Evolutionary conservation across 371 early-diverging fungal genomes (phyloP), one percentile per base, ranked within the genome.

Genomic region (Rhizopus microsporus): DNA sequence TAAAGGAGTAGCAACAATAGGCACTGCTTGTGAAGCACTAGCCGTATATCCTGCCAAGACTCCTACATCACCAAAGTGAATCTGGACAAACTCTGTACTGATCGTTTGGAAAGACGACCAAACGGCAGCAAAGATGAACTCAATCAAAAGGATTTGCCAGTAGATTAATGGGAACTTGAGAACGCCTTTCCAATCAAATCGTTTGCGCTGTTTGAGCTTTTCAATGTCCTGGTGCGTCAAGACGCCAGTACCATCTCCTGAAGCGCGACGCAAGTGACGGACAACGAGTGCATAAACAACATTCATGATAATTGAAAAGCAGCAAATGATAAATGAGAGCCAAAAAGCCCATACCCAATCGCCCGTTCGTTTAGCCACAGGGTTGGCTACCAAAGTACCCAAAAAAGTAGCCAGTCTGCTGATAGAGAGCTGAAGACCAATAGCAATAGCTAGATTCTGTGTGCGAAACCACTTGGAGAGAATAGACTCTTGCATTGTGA

Each of bases 401-500:
- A 79, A 48, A 33, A 74, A 74, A 12, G 63, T 62, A 23, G 72
- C 84, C 16, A 88, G 59, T 34, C 88, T 78, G 45, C 88, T 80
- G 10, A 81, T 76, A 8, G 88, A 80, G n/a, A 88, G 72, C 68
- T 87, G 86, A 12, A 88, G 56, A 12, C 84, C 88, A 16, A 88
- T 74, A 9, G 79, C 81, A 23, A 78, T 73, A 5, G 88, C 80
- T 30, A 88, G 65, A 3, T 85, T 77, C 37, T 77, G 78, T 33
- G 88, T 86, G 12, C 69, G 74, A 61, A 88, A 88, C 88, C 88
- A 88, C 62, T 87, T 86, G 29, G 85, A 83, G 1, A 88, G 55
- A 13, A 88, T 87, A 2, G 88, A 84, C 54, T 85, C 82, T 65
- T 88, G 88, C n/a, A 87, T 84, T 9, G 83, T 86, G 0, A 83